Evolutionary conservation across 2,329 filamentous ascomycete genomes (phyloP).

Genomic region (Alternaria hordeiaustralica): DNA sequence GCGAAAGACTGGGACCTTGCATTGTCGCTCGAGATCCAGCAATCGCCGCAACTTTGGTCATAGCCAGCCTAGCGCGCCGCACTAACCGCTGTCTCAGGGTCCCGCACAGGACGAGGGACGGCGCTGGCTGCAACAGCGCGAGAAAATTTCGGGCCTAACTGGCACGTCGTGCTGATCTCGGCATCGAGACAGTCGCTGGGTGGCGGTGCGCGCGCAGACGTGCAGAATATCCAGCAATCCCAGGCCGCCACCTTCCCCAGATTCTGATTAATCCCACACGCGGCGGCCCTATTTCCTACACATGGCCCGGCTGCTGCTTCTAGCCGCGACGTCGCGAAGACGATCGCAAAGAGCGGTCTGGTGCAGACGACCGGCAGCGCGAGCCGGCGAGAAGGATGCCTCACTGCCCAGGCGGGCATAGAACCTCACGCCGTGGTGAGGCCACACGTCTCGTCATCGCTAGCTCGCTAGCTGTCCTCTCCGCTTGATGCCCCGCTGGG

Average conservation of each 20-base stretch:
- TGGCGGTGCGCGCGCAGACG: constrained; percentile 27
- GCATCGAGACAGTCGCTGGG: constrained; percentile 23
- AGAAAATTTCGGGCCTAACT: constrained; percentile 37
- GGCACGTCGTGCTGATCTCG: constrained; percentile 30
- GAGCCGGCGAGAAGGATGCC: constrained; percentile 17
- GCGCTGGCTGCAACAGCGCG: constrained; percentile 26
- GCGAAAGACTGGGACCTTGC: constrained; percentile 45
- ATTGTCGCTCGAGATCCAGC: constrained; percentile 30
- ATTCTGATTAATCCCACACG: constrained; percentile 18
- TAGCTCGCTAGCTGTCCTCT: constrained; percentile 20
- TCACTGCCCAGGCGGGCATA: constrained; percentile 14
- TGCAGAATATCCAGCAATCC: constrained; percentile 13
- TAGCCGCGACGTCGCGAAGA: constrained; percentile 4
- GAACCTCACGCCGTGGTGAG: constrained; percentile 36
- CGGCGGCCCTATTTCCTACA: not conserved
- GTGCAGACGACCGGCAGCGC: constrained; percentile 15
- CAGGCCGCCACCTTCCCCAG: constrained; percentile 29
- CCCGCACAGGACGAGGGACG: constrained; percentile 21
- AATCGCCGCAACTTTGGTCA: constrained; percentile 29
- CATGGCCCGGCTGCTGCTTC: constrained; percentile 12
- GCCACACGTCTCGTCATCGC: constrained; percentile 28
- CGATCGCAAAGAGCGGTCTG: constrained; percentile 28
- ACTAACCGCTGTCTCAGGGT: constrained; percentile 28
- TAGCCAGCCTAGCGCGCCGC: constrained; percentile 24
- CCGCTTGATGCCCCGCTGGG: constrained; percentile 18